These are phyloP conservation scores for Paecilomyces niveus DNA, from an alignment of 2,329 filamentous ascomycete species.

Conservation along the genomic window DNA sequence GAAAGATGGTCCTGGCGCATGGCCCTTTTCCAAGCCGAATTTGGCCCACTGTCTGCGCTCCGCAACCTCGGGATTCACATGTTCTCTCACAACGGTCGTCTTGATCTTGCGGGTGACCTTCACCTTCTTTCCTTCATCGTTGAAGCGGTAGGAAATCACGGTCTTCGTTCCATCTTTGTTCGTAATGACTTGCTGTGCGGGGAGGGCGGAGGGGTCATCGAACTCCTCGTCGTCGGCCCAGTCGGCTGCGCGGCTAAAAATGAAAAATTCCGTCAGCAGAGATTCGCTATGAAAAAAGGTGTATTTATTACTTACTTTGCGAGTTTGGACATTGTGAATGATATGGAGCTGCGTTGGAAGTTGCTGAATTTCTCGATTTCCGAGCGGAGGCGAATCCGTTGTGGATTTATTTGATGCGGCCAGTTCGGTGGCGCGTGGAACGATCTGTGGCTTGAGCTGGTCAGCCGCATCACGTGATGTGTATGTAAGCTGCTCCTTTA, in stretches of 20 bases:
- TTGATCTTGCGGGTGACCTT: constrained; percentile 96
- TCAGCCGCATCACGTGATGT: constrained; percentile 11
- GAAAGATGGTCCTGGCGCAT: constrained; percentile 69
- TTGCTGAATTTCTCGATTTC: constrained; percentile 34
- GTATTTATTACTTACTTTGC: constrained; percentile 33
- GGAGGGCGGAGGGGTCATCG: constrained; percentile 77
- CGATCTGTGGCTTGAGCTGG: constrained; percentile 21
- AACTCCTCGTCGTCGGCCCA: constrained; percentile 92
- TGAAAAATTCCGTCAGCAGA: constrained; percentile 13
- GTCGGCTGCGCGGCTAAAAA: constrained; percentile 54
- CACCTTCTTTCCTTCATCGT: constrained; percentile 91
- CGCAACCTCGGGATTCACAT: constrained; percentile 93
- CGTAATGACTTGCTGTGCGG: constrained; percentile 77
- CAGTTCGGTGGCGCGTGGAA: constrained; percentile 24
- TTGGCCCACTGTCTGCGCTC: constrained; percentile 90
- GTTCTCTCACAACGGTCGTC: constrained; percentile 82
- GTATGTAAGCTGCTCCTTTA: too few species aligned
- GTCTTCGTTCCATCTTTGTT: constrained; percentile 99
- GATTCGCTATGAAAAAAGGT: not conserved
- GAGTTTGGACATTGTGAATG: constrained; percentile 40
- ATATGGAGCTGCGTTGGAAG: constrained; percentile 17
- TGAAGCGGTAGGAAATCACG: constrained; percentile 79
- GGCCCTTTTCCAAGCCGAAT: constrained; percentile 85
- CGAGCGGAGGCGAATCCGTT: constrained; percentile 33
- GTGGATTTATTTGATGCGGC: constrained; percentile 33